phyloP scores from a whole-genome alignment of 129 eudicot species.

The Pulicaria dysenterica region DNA sequence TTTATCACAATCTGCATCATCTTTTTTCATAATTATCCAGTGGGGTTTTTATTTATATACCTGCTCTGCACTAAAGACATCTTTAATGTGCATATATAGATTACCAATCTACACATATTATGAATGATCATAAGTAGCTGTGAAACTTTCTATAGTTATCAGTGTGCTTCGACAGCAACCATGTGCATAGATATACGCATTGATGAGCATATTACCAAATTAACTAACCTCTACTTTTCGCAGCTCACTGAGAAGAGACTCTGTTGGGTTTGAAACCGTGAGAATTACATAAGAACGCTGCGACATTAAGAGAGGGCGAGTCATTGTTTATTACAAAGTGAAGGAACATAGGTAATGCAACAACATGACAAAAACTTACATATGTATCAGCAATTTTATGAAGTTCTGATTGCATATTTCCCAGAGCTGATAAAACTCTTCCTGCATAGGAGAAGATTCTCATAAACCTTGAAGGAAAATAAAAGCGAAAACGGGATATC shows the following conservation, averaged over 20 bases:
- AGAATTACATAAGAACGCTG: constrained; percentile 79
- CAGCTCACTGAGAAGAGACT: constrained; percentile 83
- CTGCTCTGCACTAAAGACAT: neutral
- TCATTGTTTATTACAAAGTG: constrained; percentile 18
- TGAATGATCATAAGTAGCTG: constrained; percentile 11
- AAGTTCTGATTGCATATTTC: constrained; percentile 70
- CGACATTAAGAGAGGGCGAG: constrained; percentile 19
- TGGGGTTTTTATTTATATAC: constrained; percentile 10
- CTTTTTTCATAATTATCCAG: constrained; percentile 19
- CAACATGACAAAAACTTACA: constrained; percentile 43
- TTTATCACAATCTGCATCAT: neutral
- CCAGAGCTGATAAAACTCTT: constrained; percentile 61
- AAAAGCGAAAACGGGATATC: neutral
- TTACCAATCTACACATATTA: constrained; percentile 9
- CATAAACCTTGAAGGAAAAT: neutral
- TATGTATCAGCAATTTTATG: constrained; percentile 80
- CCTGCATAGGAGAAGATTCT: constrained; percentile 46
- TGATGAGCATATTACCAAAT: neutral
- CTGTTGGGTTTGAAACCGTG: constrained; percentile 85
- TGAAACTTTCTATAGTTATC: neutral
- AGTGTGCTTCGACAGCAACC: constrained; percentile 11
- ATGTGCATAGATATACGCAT: neutral
- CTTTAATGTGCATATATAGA: constrained; percentile 7
- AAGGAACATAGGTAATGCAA: neutral
- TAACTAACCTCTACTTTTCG: constrained; percentile 85